Base-by-base conservation (phyloP, 768 basidiomycete genomes). In the Crepidotus variabilis region DNA sequence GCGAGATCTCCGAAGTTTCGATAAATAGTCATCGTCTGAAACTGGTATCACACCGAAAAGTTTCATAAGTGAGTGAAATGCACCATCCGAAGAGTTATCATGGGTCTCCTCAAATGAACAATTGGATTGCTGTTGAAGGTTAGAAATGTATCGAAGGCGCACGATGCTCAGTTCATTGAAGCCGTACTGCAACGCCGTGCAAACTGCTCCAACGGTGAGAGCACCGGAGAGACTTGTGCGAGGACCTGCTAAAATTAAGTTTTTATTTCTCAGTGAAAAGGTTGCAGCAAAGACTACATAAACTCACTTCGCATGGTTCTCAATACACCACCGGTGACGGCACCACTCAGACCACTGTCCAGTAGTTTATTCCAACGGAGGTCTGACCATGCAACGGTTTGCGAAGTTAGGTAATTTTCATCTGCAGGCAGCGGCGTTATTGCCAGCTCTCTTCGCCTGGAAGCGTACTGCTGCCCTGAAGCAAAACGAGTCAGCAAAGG, bases 331-430 rank as follows among this genome's bases (percentile, higher is more conserved):
- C 89, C 92, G 0, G 88, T 76, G 5, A 86, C 60, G 4, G 80
- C 83, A 16, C 92, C 92, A 58, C 90, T 88, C 16, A 89, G 22
- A n/a, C 79, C 81, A 14, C 84, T 87, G 67, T 94, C 92, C 2
- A 89, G 72, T 4, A 92, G 68, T 52, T 82, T 78, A 28, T 83
- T 75, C 58, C 71, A 75, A 51, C 89, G 78, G 58, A 90, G 68
- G 48, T 86, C 80, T 43, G 72, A 68, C 76, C 75, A 82, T 21
- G 80, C 72, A 36, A 79, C 60, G 45, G 54, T 33, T 34, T 55
- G 54, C 20, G 56, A 32, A 11, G 50, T 13, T 2, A 21, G 45
- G 18, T 52, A 8, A 11, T 59, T 34, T 21, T 55, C 55, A 55
- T 56, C 57, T 35, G 57, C 23, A 14, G 56, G 47, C 10, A 61